Evolutionary conservation across 345 rosid genomes (phyloP).

Genomic region (Hibiscus syriacus): DNA sequence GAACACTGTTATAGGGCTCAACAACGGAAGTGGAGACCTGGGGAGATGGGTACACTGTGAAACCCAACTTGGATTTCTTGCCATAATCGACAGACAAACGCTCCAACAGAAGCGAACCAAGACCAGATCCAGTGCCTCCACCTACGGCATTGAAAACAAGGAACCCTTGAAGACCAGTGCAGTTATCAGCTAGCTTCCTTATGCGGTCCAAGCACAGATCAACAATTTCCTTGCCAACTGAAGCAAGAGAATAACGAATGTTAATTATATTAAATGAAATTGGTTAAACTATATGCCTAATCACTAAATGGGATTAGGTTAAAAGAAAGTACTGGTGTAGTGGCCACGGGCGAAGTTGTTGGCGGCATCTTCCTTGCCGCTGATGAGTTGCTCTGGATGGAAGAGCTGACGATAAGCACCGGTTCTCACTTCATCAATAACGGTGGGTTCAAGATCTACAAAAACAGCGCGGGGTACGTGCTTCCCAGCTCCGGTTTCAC

Average conservation of each 20-base stretch:
- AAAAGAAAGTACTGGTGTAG: constrained; percentile 7
- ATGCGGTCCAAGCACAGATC: constrained; percentile 75
- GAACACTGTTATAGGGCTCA: constrained; percentile 72
- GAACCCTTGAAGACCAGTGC: constrained; percentile 81
- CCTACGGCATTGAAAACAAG: constrained; percentile 74
- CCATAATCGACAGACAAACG: constrained; percentile 65
- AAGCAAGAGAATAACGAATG: neutral
- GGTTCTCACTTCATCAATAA: constrained; percentile 51
- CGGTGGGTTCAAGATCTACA: constrained; percentile 81
- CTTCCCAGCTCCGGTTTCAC: constrained; percentile 75
- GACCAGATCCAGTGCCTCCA: constrained; percentile 76
- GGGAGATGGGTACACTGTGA: constrained; percentile 74
- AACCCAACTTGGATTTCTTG: constrained; percentile 60
- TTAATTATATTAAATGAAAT: neutral
- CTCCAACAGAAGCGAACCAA: constrained; percentile 4
- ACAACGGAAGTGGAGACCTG: constrained; percentile 74
- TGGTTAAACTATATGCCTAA: neutral
- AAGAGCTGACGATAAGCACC: constrained; percentile 45
- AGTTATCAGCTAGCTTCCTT: constrained; percentile 71
- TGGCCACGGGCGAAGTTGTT: constrained; percentile 83
- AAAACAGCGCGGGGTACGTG: constrained; percentile 74
- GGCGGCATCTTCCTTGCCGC: constrained; percentile 79
- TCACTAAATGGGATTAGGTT: neutral
- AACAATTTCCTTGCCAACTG: constrained; percentile 67
- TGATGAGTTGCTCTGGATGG: constrained; percentile 53